Percentiles rank a stretch among this genome's conserved stretches.
phyloP scores from a whole-genome alignment of 83 land plant genomes.

The Picea mariana region DNA sequence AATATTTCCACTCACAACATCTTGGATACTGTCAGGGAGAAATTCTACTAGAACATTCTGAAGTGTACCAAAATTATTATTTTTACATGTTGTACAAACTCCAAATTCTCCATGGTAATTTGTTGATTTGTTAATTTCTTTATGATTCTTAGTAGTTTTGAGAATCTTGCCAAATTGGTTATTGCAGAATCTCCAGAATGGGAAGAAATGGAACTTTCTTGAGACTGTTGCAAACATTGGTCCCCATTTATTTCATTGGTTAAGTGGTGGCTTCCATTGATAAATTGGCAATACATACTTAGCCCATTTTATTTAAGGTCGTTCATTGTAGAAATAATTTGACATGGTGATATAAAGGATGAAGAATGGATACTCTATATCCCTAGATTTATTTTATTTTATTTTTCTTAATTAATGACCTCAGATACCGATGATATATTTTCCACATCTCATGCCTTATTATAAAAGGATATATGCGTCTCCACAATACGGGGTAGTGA shows the following conservation, averaged over 20 bases:
- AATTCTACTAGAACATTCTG: too few species aligned
- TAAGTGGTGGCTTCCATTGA: too few species aligned
- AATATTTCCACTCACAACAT: too few species aligned
- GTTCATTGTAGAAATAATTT: not conserved
- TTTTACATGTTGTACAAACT: too few species aligned
- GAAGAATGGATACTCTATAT: not conserved
- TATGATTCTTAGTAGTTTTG: constrained; percentile 10
- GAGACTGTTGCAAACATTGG: constrained; percentile 8
- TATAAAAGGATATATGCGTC: not conserved
- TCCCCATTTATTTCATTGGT: not conserved
- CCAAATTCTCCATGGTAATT: too few species aligned
- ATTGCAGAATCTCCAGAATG: not conserved
- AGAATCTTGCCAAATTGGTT: not conserved
- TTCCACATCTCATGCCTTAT: not conserved
- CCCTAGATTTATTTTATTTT: too few species aligned
- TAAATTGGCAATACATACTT: too few species aligned
- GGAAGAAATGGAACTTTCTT: not conserved
- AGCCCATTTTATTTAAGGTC: not conserved
- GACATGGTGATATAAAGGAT: not conserved
- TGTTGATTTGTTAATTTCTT: constrained; percentile 8
- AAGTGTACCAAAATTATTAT: too few species aligned
- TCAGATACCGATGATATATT: not conserved
- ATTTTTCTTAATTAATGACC: not conserved
- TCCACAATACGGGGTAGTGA: not conserved
- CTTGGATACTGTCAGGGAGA: too few species aligned